A percentile compares a stretch with the other conserved stretches of the same genome.
Conservation (phyloP, 768 basidiomycete species). For the Psilocybe cubensis region DNA sequence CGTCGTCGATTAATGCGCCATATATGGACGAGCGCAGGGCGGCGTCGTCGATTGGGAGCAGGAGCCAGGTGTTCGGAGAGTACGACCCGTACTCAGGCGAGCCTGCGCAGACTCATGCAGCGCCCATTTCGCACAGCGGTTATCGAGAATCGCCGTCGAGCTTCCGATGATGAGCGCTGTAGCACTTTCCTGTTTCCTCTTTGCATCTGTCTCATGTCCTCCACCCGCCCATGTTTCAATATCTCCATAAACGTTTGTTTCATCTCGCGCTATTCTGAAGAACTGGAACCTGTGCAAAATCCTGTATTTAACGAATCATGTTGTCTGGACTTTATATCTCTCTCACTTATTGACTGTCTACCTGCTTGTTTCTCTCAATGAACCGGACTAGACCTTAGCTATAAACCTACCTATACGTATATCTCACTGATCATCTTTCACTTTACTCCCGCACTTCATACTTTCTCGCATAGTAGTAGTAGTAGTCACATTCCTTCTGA, state of each 20-base stretch:
- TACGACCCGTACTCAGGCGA: neutral
- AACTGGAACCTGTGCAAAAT: neutral
- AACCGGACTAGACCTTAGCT: neutral
- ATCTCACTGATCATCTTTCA: no score
- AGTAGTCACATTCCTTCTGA: neutral
- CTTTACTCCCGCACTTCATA: neutral
- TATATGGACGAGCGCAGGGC: neutral
- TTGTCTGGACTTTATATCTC: neutral
- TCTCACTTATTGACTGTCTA: neutral
- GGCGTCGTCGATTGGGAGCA: neutral
- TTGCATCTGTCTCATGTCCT: no score
- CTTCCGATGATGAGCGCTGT: neutral
- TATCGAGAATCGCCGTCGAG: neutral
- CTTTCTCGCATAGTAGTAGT: neutral
- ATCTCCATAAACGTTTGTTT: no score
- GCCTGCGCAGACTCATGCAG: neutral
- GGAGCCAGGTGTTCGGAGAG: constrained; percentile 1
- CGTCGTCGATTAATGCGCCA: neutral
- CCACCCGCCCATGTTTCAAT: no score
- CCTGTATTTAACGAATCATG: neutral
- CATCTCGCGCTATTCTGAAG: no score
- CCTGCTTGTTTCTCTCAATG: neutral
- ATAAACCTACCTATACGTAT: neutral
- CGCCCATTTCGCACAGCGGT: neutral
- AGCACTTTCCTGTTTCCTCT: neutral